These are phyloP conservation scores for Rubia tinctorum DNA, from an alignment of 305 asterid genomes.

Conservation along the genomic window DNA sequence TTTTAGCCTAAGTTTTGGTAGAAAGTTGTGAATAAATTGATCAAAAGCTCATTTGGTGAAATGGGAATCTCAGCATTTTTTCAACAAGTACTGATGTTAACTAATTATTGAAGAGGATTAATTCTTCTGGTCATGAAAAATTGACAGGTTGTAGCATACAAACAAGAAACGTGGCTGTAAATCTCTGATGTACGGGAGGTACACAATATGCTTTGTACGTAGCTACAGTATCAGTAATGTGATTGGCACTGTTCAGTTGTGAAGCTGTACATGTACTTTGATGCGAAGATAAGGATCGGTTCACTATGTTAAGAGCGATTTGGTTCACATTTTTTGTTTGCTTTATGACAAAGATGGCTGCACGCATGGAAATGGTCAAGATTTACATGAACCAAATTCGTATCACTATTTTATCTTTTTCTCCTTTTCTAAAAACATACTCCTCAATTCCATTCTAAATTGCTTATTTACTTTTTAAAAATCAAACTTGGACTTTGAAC, in stretches of 20 bases:
- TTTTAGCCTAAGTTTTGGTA: conserved; percentile 13
- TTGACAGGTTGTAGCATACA: neutral
- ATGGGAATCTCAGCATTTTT: conserved; percentile 13
- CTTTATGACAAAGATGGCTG: neutral
- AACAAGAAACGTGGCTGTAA: conserved; percentile 1
- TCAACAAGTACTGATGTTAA: neutral
- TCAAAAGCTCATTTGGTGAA: conserved; percentile 11
- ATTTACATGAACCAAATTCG: too few species aligned
- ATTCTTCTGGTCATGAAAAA: neutral
- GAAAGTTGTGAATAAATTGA: conserved; percentile 18
- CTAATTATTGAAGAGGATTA: neutral
- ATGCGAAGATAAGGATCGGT: neutral
- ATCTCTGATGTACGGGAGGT: conserved; percentile 4
- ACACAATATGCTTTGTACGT: neutral
- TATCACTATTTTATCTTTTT: too few species aligned
- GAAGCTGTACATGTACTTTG: neutral
- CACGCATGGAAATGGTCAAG: neutral
- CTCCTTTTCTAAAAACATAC: too few species aligned
- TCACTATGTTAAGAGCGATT: neutral
- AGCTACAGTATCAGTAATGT: neutral
- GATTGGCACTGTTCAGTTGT: neutral
- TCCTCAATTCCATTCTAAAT: too few species aligned
- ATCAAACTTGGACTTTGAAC: too few species aligned
- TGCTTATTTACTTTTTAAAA: too few species aligned
- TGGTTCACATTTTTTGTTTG: neutral